Conservation (phyloP, 1,139 yeast species). For the Candida tropicalis region DNA sequence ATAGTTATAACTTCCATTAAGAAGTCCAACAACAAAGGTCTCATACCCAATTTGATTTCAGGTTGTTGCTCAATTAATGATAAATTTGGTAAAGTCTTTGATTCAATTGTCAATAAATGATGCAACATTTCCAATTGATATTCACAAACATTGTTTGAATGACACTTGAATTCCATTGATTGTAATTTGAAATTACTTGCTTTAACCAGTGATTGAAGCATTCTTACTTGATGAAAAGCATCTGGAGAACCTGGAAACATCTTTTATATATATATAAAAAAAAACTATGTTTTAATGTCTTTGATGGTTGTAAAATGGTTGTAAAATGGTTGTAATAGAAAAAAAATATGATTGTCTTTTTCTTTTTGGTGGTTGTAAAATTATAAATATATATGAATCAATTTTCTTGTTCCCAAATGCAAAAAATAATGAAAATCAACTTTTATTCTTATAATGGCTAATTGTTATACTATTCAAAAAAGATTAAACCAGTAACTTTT, state of each 20-base stretch:
- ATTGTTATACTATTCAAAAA: background rate
- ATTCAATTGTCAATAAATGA: constrained; percentile 40
- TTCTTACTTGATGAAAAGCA: constrained; percentile 38
- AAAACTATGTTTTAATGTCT: too few relatives aligned
- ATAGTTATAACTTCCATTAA: constrained; percentile 56
- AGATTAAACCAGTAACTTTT: constrained; percentile 5
- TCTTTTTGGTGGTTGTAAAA: background rate
- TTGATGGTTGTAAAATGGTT: background rate
- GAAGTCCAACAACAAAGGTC: constrained; percentile 54
- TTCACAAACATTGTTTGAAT: constrained; percentile 38
- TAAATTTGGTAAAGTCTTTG: constrained; percentile 37
- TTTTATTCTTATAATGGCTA: background rate
- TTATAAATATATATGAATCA: background rate
- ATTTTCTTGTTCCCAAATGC: too few relatives aligned
- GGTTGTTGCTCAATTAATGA: constrained; percentile 53
- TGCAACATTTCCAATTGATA: constrained; percentile 45
- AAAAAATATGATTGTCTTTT: background rate
- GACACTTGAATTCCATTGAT: constrained; percentile 46
- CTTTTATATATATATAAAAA: background rate
- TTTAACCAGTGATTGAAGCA: constrained; percentile 34
- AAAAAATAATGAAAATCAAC: background rate
- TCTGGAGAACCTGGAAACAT: constrained; percentile 32
- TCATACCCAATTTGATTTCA: constrained; percentile 51
- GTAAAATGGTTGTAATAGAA: constrained; percentile 3
- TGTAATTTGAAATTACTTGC: constrained; percentile 38